Evolutionary conservation across 345 rosid species (phyloP), one percentile per base, ranked within the genome.

Genomic region (Hibiscus tridactylites): DNA sequence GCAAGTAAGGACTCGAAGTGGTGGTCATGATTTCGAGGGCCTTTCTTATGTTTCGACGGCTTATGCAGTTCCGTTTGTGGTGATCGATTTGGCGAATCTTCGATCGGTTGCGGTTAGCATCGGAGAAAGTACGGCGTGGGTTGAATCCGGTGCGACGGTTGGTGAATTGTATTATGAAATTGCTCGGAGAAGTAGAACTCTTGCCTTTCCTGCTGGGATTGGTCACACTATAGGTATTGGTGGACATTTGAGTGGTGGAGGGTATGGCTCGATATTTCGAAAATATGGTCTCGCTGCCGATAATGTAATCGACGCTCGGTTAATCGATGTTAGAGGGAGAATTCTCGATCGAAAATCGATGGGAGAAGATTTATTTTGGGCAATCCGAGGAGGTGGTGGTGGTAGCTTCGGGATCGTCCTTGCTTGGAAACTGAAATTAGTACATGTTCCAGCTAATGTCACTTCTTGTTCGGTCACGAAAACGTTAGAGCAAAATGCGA

Each of bases 351-450:
- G 90, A 56, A 52, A 73, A 3, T 61, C 86, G 0, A 90, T 85
- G 91, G 93, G 93, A 1, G 88, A 90, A 65, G 91, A 90, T 49
- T 78, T 79, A 1, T 90, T 88, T 71, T 87, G 93, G 96, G 96
- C 96, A 2, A 37, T 63, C 17, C 28, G 29, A 9, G 68, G 50
- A 9, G 68, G 68, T 3, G 28, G 50, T 3, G 68, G 68, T 1
- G 68, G 68, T 39, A 63, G 49, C 49, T 63, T 39, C 4, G 50
- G 50, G 9, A 39, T 63, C 9, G 68, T 63, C 29, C 29, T 63
- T 2, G 28, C 68, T 1, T 63, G 68, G 68, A 63, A 63, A 39
- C 0, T 63, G 24, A 63, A 63, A 4, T 17, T 39, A 10, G 50
- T 39, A 2, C 13, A 13, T 0, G 29, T 37, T 63, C 49, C 68